Percentiles rank a stretch among this genome's conserved stretches.
Conservation (phyloP, 139 green algal genomes). For the Picochlorum sp. region DNA sequence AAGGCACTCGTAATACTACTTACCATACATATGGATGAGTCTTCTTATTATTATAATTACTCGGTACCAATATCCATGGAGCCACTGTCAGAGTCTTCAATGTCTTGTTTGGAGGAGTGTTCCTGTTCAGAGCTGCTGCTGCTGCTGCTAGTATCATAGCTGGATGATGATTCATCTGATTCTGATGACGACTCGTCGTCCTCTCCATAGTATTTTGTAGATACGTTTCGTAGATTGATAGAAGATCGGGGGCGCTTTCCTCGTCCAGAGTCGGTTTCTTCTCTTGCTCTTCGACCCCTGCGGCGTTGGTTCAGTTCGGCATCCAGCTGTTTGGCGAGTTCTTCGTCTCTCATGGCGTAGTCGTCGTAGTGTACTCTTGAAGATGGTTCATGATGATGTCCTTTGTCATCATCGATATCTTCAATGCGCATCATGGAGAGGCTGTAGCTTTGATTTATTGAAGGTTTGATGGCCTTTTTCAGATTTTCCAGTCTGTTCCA, state of each 20-base stretch:
- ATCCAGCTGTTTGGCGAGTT: slow-evolving; percentile 9
- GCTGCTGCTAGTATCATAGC: too few relatives aligned
- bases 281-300: not conserved
- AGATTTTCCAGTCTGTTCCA: slow-evolving; percentile 28
- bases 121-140: too few relatives aligned
- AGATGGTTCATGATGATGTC: too few relatives aligned
- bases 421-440: not conserved
- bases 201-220: not conserved
- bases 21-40: too few relatives aligned
- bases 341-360: slow-evolving; percentile 10
- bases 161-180: not conserved
- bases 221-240: not conserved
- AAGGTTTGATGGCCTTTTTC: slow-evolving; percentile 6
- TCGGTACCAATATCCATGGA: too few relatives aligned
- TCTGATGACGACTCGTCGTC: not conserved
- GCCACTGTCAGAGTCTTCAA: too few relatives aligned
- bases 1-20: too few relatives aligned
- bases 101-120: too few relatives aligned
- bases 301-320: slow-evolving; percentile 15
- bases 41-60: too few relatives aligned
- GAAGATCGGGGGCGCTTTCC: not conserved
- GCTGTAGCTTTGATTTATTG: slow-evolving; percentile 6
- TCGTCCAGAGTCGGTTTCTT: not conserved
- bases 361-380: not conserved
- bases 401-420: too few relatives aligned